A percentile compares a stretch with the other conserved stretches of the same genome.
These are phyloP conservation scores for Lactarius quietus DNA, from an alignment of 768 basidiomycete species.

Conservation along the genomic window DNA sequence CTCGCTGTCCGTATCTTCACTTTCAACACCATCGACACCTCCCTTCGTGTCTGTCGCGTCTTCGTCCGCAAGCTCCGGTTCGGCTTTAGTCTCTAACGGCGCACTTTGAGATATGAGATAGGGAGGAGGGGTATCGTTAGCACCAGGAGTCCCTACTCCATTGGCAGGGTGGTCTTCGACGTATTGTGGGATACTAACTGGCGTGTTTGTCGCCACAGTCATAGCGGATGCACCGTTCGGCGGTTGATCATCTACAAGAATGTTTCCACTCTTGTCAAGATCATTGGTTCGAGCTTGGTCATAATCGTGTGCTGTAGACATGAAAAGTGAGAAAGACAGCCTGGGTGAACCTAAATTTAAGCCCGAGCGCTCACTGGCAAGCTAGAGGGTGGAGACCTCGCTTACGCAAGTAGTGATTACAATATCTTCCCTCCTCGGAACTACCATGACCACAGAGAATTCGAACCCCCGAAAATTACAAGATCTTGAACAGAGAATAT, in stretches of 20 bases:
- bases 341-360: background rate
- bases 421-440: background rate
- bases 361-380: background rate
- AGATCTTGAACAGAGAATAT: conserved; percentile 15
- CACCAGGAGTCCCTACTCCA: background rate
- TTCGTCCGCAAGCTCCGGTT: background rate
- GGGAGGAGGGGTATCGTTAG: background rate
- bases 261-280: background rate
- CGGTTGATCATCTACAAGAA: background rate
- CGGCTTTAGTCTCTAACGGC: background rate
- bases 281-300: conserved; percentile 3
- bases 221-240: background rate
- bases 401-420: conserved; percentile 8
- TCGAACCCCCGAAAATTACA: background rate
- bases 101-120: conserved; percentile 3
- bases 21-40: conserved; percentile 28
- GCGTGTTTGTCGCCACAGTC: background rate
- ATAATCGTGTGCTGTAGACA: conserved; percentile 15
- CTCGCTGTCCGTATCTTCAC: conserved; percentile 28
- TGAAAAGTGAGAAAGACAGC: conserved; percentile 1
- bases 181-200: background rate
- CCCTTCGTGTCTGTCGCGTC: conserved; percentile 12
- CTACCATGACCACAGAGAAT: background rate
- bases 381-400: background rate
- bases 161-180: background rate